Conservation (phyloP, 805 yeast genomes). For the Isabelozyma rhagii region DNA sequence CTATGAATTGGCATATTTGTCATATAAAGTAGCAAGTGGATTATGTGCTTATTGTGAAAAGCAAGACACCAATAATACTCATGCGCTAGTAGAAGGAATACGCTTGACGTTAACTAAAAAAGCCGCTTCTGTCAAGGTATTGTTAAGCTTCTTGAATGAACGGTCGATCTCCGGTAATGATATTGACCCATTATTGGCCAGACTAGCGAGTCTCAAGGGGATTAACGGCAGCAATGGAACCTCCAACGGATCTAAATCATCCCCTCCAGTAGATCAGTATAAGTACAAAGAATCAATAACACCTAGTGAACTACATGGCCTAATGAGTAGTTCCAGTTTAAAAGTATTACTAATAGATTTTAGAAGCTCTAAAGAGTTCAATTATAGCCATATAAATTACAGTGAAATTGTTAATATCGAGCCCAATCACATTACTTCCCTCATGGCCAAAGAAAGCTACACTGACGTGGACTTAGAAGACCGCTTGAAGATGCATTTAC, state of each 20-base stretch:
- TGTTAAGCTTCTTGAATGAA: conserved; percentile 1
- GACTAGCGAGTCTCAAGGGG: conserved; percentile 18
- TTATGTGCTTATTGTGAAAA: conserved; percentile 7
- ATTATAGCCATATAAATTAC: conserved; percentile 59
- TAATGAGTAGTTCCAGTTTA: background rate
- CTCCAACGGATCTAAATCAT: background rate
- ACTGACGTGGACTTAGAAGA: conserved; percentile 67
- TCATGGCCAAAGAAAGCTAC: conserved; percentile 24
- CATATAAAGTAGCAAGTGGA: conserved; percentile 13
- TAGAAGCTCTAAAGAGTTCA: conserved; percentile 58
- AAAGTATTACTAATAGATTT: conserved; percentile 66
- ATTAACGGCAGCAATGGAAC: background rate
- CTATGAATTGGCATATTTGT: conserved; percentile 31
- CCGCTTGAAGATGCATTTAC: conserved; percentile 53
- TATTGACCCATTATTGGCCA: conserved; percentile 21
- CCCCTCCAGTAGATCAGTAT: conserved; percentile 1
- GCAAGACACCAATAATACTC: conserved; percentile 7
- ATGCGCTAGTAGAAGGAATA: conserved; percentile 14
- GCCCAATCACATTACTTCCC: conserved; percentile 39
- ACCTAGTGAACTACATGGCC: conserved; percentile 13
- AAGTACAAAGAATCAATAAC: conserved; percentile 16
- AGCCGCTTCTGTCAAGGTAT: conserved; percentile 4
- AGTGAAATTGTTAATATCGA: conserved; percentile 69
- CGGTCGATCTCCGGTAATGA: conserved; percentile 2
- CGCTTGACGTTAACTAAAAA: conserved; percentile 14